phyloP scores from a whole-genome alignment of 257 asterid genomes.

The Solanum sparsipilum region DNA sequence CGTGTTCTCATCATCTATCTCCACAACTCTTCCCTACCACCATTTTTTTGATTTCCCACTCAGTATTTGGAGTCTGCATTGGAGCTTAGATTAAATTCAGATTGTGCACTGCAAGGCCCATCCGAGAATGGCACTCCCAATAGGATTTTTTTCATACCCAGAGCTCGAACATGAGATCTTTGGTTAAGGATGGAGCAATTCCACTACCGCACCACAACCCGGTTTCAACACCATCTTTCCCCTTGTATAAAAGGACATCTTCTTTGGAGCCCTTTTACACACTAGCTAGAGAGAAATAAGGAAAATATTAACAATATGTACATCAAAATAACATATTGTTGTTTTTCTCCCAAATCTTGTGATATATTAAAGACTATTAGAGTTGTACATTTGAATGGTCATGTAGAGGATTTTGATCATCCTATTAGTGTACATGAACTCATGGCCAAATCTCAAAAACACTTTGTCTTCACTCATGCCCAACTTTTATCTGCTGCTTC shows the following conservation, averaged over 20 bases:
- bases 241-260: not conserved
- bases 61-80: too few species aligned
- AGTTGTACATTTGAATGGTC: slow-evolving; percentile 35
- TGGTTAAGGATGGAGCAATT: accelerated
- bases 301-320: not conserved
- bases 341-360: not conserved
- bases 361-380: slow-evolving; percentile 10
- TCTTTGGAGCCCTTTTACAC: not conserved
- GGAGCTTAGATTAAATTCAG: accelerated
- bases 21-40: not conserved
- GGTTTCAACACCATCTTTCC: not conserved
- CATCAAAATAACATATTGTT: not conserved
- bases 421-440: slow-evolving; percentile 36
- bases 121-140: accelerated
- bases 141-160: accelerated
- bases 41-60: not conserved
- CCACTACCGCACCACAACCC: not conserved
- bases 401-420: slow-evolving; percentile 23
- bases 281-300: not conserved
- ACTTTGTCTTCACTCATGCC: slow-evolving; percentile 33
- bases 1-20: not conserved
- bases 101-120: too few species aligned
- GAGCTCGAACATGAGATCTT: accelerated
- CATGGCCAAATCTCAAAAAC: slow-evolving; percentile 16
- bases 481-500: slow-evolving; percentile 29